phyloP scores from a whole-genome alignment of 2,329 filamentous ascomycete genomes.

The Paecilomyces sp. region DNA sequence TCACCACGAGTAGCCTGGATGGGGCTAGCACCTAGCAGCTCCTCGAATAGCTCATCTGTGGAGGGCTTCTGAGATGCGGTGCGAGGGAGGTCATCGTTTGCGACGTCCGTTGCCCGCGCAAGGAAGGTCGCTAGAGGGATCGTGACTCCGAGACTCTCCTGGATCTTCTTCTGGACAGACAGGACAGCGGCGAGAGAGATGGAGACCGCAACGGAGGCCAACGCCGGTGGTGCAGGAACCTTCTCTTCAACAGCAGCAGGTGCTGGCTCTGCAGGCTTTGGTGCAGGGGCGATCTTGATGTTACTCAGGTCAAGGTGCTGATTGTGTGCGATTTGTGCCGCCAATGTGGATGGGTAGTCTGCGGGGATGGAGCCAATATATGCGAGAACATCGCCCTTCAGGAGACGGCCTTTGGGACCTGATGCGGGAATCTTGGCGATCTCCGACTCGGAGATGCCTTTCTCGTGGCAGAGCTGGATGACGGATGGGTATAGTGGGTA shows the following conservation, averaged over 20 bases:
- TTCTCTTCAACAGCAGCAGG: slow-evolving; percentile 23
- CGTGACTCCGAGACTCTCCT: slow-evolving; percentile 68
- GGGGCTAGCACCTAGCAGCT: slow-evolving; percentile 60
- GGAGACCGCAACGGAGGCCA: slow-evolving; percentile 55
- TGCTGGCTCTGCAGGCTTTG: slow-evolving; percentile 17
- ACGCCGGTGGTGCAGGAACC: slow-evolving; percentile 20
- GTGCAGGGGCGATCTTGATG: slow-evolving; percentile 66
- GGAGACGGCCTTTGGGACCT: slow-evolving; percentile 76
- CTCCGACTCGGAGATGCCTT: slow-evolving; percentile 68
- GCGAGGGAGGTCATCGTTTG: slow-evolving; percentile 77
- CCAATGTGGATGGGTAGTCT: slow-evolving; percentile 63
- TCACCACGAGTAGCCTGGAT: slow-evolving; percentile 47
- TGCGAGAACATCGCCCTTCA: slow-evolving; percentile 93
- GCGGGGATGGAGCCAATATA: slow-evolving; percentile 73
- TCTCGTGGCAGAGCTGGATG: slow-evolving; percentile 68
- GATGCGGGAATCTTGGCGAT: slow-evolving; percentile 77
- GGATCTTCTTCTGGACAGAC: slow-evolving; percentile 72
- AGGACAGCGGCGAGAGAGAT: slow-evolving; percentile 74
- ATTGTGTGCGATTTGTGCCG: slow-evolving; percentile 65
- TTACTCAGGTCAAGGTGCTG: slow-evolving; percentile 88
- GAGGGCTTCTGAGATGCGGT: slow-evolving; percentile 59
- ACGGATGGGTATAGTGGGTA: slow-evolving; percentile 66
- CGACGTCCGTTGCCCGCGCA: slow-evolving; percentile 72
- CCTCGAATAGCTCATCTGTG: slow-evolving; percentile 79
- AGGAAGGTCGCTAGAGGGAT: slow-evolving; percentile 84